Base-by-base conservation (phyloP, 2,329 filamentous ascomycete genomes). In the Monilinia fructigena region DNA sequence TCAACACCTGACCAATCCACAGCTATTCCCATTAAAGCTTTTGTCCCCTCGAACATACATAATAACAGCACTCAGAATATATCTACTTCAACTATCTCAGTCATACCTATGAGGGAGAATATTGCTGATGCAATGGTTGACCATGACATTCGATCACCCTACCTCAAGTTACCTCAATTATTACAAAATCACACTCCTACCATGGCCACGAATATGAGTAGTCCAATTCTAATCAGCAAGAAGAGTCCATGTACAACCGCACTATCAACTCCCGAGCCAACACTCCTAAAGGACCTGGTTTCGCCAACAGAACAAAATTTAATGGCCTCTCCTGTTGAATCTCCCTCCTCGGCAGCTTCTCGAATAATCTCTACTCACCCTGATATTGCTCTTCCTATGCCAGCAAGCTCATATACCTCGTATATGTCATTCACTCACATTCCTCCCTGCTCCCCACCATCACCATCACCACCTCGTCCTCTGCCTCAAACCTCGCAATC, bases 21-120 rank as follows among this genome's bases (percentile, higher is more conserved):
- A 23, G 26, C 18, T 3, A 35, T 35, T n/a, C 16, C 40, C 0
- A 35, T 59, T 10, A 6, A 18, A 16, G 18, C 7, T 31, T 3
- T 7, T 47, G 55, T 1, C 31, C 1, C 2, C 1, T 1, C 12
- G 3, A 3, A 11, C n/a, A 1, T 4, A 16, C 0, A 6, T 2
- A 4, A 31, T 10, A 16, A 6, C 20, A 7, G 31, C 6, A 4
- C 26, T 7, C 11, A 26, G 4, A n/a, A 1, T 23, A 35, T 14
- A 2, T n/a, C 20, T 1, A 16, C 11, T 31, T 16, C 26, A 0
- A 11, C 42, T 7, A 40, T 14, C 18, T 59, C 40, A 1, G 40
- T 2, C 8, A 31, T 18, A n/a, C 6, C 18, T 0, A 31, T 59
- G 6, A 16, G 28, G 18, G 40, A 31, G 2, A 28, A 11, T 0